Evolutionary conservation across 371 early-diverging fungal species (phyloP), one percentile per base, ranked within the genome.

Genomic region (Zychaea mexicana): DNA sequence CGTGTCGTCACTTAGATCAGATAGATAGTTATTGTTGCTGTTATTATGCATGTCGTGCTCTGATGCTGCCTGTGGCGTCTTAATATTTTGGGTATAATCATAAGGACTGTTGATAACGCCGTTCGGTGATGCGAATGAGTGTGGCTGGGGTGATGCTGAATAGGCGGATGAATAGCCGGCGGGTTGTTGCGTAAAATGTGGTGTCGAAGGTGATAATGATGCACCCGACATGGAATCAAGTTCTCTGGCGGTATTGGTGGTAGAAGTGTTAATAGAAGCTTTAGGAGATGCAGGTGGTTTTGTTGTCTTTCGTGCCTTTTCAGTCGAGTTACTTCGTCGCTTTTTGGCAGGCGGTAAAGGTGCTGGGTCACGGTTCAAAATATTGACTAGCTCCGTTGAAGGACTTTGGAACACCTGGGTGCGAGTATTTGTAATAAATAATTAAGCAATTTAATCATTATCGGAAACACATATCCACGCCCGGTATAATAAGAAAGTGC

Each of bases 391-490:
- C 46, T 75, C 72, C 1, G 72, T 66, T 26, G 73, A 59, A 24
- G 77, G 72, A 32, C 71, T 67, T 30, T 52, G 42, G 32, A 78
- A 72, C 8, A 65, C 57, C 62, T 65, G n/a, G n/a, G n/a, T n/a
- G n/a, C n/a, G n/a, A n/a, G n/a, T n/a, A n/a, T n/a, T n/a, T n/a
- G n/a, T n/a, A n/a, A n/a, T n/a, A 42, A 42, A 15, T 36, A 10
- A 28, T 21, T 42, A 36, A 12, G 52, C 1, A 31, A 38, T 12
- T 24, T 26, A 31, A 0, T 57, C 26, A 52, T 30, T 15, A 36
- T 15, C 32, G 19, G 17, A 21, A 9, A 55, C 22, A 22, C 4
- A 32, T 53, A 53, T 59, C 9, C 32, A 52, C 17, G 38, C 1
- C 0, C 15, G n/a, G n/a, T n/a, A 22, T 42, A 33, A 9, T 12